Conservation (phyloP, 2,329 filamentous ascomycete species). For the Diaporthe australafricana region DNA sequence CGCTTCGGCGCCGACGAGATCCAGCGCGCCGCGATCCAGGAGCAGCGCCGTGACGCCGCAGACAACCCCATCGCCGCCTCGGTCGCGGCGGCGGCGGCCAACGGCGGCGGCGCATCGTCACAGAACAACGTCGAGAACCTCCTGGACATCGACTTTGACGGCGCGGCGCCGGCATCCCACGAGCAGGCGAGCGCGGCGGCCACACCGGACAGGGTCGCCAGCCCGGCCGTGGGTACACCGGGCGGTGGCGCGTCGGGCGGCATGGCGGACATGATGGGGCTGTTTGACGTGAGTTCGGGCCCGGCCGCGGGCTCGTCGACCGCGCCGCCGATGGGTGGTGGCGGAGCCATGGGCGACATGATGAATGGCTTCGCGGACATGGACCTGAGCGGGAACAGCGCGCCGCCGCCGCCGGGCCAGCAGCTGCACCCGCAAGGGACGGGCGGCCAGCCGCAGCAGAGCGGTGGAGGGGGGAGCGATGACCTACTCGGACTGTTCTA, state of each 20-base stretch:
- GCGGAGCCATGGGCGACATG: slow-evolving; percentile 79
- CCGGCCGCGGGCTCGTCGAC: slow-evolving; percentile 57
- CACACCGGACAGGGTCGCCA: slow-evolving; percentile 77
- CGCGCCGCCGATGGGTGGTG: slow-evolving; percentile 38
- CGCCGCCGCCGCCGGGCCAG: slow-evolving; percentile 73
- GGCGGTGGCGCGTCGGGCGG: slow-evolving; percentile 56
- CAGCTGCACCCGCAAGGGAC: slow-evolving; percentile 59
- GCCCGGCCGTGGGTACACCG: slow-evolving; percentile 58
- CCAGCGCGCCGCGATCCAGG: slow-evolving; percentile 94
- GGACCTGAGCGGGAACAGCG: slow-evolving; percentile 75
- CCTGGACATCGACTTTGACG: slow-evolving; percentile 76
- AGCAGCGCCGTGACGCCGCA: slow-evolving; percentile 90
- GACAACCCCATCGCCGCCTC: slow-evolving; percentile 95
- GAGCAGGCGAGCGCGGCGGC: slow-evolving; percentile 65
- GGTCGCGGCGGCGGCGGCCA: slow-evolving; percentile 74
- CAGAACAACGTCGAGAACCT: slow-evolving; percentile 93
- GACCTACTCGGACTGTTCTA: slow-evolving; percentile 72
- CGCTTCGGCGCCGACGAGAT: slow-evolving; percentile 94
- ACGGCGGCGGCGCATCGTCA: slow-evolving; percentile 61
- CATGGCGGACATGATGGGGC: slow-evolving; percentile 74
- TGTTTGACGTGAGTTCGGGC: slow-evolving; percentile 69
- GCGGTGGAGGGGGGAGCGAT: slow-evolving; percentile 65
- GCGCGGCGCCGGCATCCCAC: slow-evolving; percentile 88
- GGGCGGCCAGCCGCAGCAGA: slow-evolving; percentile 53
- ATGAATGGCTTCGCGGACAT: slow-evolving; percentile 90